A percentile compares a stretch with the other conserved stretches of the same genome.
Conservation (phyloP, 441 rosid genomes). For the Melastoma candidum region DNA sequence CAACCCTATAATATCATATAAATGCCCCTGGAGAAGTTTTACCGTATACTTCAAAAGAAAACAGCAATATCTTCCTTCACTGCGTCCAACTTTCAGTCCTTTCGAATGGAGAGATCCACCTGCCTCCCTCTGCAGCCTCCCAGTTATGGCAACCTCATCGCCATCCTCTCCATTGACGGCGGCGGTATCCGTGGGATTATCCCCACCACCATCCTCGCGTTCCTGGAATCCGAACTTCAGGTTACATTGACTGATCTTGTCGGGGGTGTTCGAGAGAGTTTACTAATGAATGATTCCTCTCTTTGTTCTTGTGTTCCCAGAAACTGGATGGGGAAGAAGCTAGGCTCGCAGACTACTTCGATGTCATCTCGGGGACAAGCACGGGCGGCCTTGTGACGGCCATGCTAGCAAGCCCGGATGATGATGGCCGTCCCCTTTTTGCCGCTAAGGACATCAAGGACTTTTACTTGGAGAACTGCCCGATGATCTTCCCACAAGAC, state of each 20-base stretch:
- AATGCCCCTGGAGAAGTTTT: too few relatives aligned
- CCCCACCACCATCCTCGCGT: conserved; percentile 2
- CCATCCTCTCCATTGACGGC: conserved; percentile 4
- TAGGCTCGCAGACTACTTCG: not conserved
- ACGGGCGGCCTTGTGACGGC: conserved; percentile 2
- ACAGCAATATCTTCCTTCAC: too few relatives aligned
- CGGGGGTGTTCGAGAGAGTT: not conserved
- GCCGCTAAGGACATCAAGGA: not conserved
- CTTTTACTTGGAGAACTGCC: conserved; percentile 3
- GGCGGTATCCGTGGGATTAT: conserved; percentile 2
- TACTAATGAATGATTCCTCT: not conserved
- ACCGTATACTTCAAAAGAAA: too few relatives aligned
- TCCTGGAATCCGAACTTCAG: conserved; percentile 7
- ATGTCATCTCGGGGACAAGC: too few relatives aligned
- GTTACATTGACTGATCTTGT: not conserved
- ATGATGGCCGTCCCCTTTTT: not conserved
- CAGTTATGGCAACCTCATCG: not conserved
- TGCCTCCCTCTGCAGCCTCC: not conserved
- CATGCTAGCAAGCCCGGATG: conserved; percentile 1
- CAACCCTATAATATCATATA: too few relatives aligned
- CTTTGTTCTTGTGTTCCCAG: too few relatives aligned
- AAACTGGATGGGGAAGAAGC: not conserved
- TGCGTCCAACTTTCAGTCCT: too few relatives aligned
- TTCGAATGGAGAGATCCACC: too few relatives aligned
- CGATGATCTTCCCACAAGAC: conserved; percentile 3